Evolutionary conservation across 192 early-diverging fungal species (phyloP), one percentile per base, ranked within the genome.

Genomic region (Linderina pennispora): DNA sequence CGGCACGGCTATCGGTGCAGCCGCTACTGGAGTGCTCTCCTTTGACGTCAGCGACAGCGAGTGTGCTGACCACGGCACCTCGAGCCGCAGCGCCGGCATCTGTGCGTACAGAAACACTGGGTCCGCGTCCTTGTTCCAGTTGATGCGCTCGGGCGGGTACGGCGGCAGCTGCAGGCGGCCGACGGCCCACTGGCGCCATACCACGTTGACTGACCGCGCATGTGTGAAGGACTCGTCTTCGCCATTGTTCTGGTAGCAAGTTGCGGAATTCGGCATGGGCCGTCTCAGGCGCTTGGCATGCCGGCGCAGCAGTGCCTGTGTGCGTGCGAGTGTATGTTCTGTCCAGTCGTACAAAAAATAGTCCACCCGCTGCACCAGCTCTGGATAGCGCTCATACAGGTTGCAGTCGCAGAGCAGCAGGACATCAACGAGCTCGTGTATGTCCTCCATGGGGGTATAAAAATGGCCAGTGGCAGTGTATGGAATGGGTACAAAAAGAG

Each of bases 91-190:
- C 3, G 57, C 69, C 2, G 62, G 69, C 36, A 64, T 60, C 44
- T 61, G 69, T 2, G 58, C 69, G 33, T 73, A 73, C 15, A 73
- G 62, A 34, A 73, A 73, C 41, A 58, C 62, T 14, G 62, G 69
- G 53, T 73, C 69, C 0, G 69, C 69, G 51, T 73, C 69, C 34
- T 65, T 65, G 54, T 73, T 73, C 69, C 69, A 73, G 58, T 73
- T 73, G 45, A 73, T 73, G 36, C 51, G 48, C 42, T 73, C 69
- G 2, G 69, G 69, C 26, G 69, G 69, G 32, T 65, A 73, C 32
- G 38, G 43, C 16, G 61, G 62, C 33, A 65, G 53, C 53, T 61
- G 57, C 50, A 64, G 50, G 10, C 57, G 49, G 35, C 43, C 36
- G 9, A 73, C 58, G 7, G 62, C 56, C 45, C 58, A 73, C 54